Evolutionary conservation across 257 asterid genomes (phyloP).

Genomic region (Gardenia jasminoides): DNA sequence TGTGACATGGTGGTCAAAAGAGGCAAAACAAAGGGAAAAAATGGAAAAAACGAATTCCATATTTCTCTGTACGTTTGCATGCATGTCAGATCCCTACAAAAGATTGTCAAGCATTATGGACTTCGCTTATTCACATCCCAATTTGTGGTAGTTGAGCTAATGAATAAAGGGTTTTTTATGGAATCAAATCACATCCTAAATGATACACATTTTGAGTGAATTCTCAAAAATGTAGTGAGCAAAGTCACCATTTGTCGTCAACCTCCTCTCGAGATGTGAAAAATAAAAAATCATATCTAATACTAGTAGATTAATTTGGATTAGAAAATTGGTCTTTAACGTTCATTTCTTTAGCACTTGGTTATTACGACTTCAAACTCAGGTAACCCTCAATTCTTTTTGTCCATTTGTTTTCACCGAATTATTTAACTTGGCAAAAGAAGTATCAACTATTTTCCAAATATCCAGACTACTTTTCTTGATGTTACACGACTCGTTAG

Average conservation of each 20-base stretch:
- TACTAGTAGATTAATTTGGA: background rate
- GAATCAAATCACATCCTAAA: too few species aligned
- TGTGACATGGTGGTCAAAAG: background rate
- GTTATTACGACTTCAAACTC: too few species aligned
- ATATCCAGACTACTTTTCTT: background rate
- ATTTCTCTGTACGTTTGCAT: background rate
- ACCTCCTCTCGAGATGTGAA: background rate
- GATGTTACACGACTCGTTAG: background rate
- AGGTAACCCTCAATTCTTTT: too few species aligned
- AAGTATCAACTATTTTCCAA: too few species aligned
- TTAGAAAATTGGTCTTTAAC: background rate
- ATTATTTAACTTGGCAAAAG: too few species aligned
- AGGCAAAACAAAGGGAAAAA: background rate
- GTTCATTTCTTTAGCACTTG: background rate
- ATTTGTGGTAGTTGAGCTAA: background rate
- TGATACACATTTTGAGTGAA: too few species aligned
- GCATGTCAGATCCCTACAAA: background rate
- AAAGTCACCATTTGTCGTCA: background rate
- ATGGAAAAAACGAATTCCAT: background rate
- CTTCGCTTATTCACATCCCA: background rate
- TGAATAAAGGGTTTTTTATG: too few species aligned
- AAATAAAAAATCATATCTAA: background rate
- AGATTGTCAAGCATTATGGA: constrained; percentile 7
- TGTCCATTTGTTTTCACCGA: too few species aligned
- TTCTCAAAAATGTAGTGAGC: background rate